Percentiles rank a stretch among this genome's conserved stretches.
These are phyloP conservation scores for Jimgerdemannia lactiflua DNA, from an alignment of 192 early-diverging fungal species.

Conservation along the genomic window DNA sequence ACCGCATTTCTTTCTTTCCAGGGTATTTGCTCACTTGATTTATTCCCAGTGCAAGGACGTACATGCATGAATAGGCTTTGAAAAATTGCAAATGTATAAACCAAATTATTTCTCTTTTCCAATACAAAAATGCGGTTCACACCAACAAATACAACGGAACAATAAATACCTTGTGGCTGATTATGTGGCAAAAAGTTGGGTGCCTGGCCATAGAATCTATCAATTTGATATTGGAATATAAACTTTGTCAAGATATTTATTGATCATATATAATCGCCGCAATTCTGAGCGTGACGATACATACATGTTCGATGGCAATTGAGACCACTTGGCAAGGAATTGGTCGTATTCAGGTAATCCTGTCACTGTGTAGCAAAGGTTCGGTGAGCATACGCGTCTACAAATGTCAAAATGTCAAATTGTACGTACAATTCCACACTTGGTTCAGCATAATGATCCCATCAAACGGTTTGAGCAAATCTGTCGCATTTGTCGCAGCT, in stretches of 20 bases:
- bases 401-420: neutral
- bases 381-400: neutral
- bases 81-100: too few relatives aligned
- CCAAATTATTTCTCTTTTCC: too few relatives aligned
- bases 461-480: neutral
- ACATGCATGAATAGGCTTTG: neutral
- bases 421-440: neutral
- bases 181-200: neutral
- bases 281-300: neutral
- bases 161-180: neutral
- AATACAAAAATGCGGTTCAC: too few relatives aligned
- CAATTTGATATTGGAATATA: neutral
- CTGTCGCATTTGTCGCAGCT: neutral
- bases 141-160: neutral
- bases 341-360: neutral
- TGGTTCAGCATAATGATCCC: neutral
- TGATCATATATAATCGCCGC: too few relatives aligned
- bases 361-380: neutral
- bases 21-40: neutral
- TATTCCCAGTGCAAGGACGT: neutral
- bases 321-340: neutral
- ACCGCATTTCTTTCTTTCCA: too few relatives aligned
- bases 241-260: too few relatives aligned
- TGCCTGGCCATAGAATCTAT: neutral
- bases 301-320: neutral